phyloP scores from a whole-genome alignment of 2,329 filamentous ascomycete genomes.

The Dothiorella sarmentorum region DNA sequence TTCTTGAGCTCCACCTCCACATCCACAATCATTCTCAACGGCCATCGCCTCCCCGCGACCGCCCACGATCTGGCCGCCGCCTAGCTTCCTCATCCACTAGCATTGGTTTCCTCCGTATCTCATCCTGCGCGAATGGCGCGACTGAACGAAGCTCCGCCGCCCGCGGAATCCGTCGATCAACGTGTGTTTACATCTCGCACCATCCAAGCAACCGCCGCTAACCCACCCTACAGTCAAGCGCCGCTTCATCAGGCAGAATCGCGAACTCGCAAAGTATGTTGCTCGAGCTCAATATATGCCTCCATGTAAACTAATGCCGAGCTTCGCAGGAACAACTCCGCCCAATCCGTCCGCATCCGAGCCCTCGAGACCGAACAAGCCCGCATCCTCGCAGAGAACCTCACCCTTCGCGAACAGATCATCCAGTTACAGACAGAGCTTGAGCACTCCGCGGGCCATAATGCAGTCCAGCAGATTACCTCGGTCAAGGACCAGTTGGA shows the following conservation, averaged over 20 bases:
- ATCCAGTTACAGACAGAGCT: conserved; percentile 66
- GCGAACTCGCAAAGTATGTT: conserved; percentile 65
- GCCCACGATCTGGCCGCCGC: not conserved
- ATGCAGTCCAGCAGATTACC: conserved; percentile 63
- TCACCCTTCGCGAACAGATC: conserved; percentile 67
- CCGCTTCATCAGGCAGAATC: conserved; percentile 77
- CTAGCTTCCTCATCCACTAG: not conserved
- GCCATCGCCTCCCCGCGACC: conserved; percentile 2
- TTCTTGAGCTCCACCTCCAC: conserved; percentile 7
- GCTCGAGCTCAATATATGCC: not conserved
- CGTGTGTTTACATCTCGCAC: conserved; percentile 50
- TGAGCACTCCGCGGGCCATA: conserved; percentile 57
- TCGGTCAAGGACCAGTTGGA: conserved; percentile 70
- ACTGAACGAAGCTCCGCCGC: conserved; percentile 69
- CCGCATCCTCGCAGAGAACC: conserved; percentile 73
- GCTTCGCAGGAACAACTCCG: conserved; percentile 62
- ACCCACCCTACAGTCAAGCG: conserved; percentile 60
- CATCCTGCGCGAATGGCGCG: conserved; percentile 64
- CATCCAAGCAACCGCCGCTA: conserved; percentile 7
- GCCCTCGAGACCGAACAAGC: conserved; percentile 72
- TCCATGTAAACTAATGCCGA: not conserved
- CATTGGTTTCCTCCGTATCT: not conserved
- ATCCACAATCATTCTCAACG: conserved; percentile 11
- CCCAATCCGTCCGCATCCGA: conserved; percentile 72
- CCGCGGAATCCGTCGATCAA: conserved; percentile 67